Evolutionary conservation across 108 stramenopile genomes (phyloP), one percentile per base, ranked within the genome.

Genomic region (Skeletonema menzelii): DNA sequence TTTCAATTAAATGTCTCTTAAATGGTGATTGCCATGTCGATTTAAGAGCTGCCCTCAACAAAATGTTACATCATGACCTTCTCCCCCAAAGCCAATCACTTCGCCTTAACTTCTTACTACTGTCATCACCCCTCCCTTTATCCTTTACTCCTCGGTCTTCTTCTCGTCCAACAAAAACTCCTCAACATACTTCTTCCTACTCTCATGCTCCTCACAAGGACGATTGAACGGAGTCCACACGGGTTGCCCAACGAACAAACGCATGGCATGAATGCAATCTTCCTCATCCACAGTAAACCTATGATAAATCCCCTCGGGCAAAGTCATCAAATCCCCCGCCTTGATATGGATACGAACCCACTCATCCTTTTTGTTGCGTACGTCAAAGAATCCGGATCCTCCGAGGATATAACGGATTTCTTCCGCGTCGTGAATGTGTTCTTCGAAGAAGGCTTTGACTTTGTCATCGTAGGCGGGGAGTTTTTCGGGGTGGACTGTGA

Each of bases 201-300:
- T 91, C 5, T 81, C 83, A 70, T 94, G 93, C 44, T 91, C 91
- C 53, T 94, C 93, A 60, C 86, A 87, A 6, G 92, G 92, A 57
- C 94, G 85, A 75, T 97, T 97, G 82, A 95, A 95, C 1, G 98
- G 98, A 12, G 98, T 98, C 98, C 98, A 98, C 11, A 98, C 85
- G 32, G 98, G 98, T 40, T 89, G 91, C 34, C 98, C 98, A 17
- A 92, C 85, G 63, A 98, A 98, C 27, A 98, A 80, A 32, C 98
- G 87, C 96, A 97, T 95, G 58, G 96, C 97, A 71, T 98, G 85
- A 72, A 95, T 96, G 46, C 86, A 82, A 74, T 94, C 87, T 0
- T 77, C 83, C 63, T 82, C 83, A 76, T 96, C 97, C 61, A 93
- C 91, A n/a, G 97, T 95, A 64, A 96, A 98, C 3, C 97, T 62